These are phyloP conservation scores for Cryptosporidium sp. DNA, from an alignment of 169 alveolate genomes.

Conservation along the genomic window DNA sequence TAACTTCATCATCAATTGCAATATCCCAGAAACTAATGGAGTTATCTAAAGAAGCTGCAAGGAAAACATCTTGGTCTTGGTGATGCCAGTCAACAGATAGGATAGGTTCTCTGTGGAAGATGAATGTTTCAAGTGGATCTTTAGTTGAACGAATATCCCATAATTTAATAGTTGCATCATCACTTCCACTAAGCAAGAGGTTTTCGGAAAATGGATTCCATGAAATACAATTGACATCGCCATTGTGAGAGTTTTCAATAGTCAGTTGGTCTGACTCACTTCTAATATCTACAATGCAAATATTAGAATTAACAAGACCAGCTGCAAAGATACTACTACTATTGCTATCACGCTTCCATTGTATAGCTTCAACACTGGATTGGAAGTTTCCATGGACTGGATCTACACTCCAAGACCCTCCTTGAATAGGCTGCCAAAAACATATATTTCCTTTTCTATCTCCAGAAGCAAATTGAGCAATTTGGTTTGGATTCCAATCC, in stretches of 20 bases:
- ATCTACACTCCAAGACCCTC: slow-evolving; percentile 54
- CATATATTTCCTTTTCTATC: slow-evolving; percentile 68
- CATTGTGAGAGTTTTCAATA: slow-evolving; percentile 50
- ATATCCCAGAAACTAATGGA: slow-evolving; percentile 74
- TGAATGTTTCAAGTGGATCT: slow-evolving; percentile 25
- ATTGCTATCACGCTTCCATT: slow-evolving; percentile 49
- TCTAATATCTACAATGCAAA: slow-evolving; percentile 46
- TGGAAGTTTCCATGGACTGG: slow-evolving; percentile 32
- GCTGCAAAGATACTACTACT: slow-evolving; percentile 53
- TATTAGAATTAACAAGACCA: slow-evolving; percentile 64
- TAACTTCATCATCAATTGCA: slow-evolving; percentile 35
- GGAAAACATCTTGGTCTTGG: slow-evolving; percentile 62
- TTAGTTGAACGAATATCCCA: slow-evolving; percentile 63
- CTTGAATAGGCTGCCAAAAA: slow-evolving; percentile 62
- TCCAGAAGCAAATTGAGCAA: slow-evolving; percentile 57
- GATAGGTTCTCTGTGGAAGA: slow-evolving; percentile 56
- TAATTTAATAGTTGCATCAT: slow-evolving; percentile 47
- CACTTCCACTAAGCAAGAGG: slow-evolving; percentile 66
- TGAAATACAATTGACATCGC: slow-evolving; percentile 67
- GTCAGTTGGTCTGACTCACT: slow-evolving; percentile 17
- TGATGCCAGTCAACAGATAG: slow-evolving; percentile 65
- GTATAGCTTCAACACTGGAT: slow-evolving; percentile 66
- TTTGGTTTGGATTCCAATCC: slow-evolving; percentile 74
- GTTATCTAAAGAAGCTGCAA: slow-evolving; percentile 70
- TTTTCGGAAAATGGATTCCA: slow-evolving; percentile 71